phyloP scores from a whole-genome alignment of 2,329 filamentous ascomycete species.

The Fusarium lyarnte region DNA sequence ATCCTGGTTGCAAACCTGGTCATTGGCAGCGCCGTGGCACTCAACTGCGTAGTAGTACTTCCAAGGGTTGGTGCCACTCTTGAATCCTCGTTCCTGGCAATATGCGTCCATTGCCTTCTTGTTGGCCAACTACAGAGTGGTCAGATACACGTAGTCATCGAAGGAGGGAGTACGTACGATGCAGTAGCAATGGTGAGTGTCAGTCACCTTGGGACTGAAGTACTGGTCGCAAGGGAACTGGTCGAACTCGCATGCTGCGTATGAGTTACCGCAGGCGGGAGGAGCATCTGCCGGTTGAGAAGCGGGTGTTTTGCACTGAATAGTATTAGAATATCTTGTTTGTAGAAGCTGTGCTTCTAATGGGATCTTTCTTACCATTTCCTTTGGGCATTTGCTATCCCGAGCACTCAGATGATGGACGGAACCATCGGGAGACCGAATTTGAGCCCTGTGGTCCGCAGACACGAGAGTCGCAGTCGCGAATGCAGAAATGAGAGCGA shows the following conservation, averaged over 20 bases:
- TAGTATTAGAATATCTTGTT: neutral
- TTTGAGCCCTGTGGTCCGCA: neutral
- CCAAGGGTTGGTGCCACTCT: neutral
- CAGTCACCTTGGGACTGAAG: neutral
- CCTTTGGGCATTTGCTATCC: accelerated
- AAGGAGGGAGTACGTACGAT: accelerated
- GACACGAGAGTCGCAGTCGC: neutral
- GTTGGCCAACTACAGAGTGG: accelerated
- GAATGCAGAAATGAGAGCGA: accelerated
- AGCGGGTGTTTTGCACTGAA: neutral
- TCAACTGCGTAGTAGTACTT: neutral
- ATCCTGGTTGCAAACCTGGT: neutral
- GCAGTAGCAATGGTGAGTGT: neutral
- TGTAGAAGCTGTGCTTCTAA: accelerated
- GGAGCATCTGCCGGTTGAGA: neutral
- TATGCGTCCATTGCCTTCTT: neutral
- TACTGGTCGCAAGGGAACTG: neutral
- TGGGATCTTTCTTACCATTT: neutral
- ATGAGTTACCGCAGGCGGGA: neutral
- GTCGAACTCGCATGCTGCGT: neutral
- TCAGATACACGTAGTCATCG: neutral
- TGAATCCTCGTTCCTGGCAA: neutral
- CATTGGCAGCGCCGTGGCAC: neutral
- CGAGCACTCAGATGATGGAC: neutral
- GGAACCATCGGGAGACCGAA: neutral